Evolutionary conservation across 371 early-diverging fungal genomes (phyloP).

Genomic region (Sporodiniella umbellata): DNA sequence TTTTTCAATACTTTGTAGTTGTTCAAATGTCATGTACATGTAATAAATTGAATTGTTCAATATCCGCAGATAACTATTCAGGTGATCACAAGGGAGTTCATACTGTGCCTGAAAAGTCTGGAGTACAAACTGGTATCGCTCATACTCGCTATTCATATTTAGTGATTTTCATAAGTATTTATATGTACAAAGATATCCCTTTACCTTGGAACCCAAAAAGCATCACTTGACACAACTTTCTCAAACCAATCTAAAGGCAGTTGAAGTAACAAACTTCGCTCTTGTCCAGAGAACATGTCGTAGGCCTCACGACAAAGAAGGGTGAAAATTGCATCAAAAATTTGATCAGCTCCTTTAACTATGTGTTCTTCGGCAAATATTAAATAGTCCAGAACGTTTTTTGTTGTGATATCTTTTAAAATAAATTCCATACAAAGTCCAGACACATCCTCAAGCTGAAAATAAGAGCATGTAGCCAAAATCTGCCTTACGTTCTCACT

Average conservation of each 20-base stretch:
- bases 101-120: conserved; percentile 35
- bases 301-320: conserved; percentile 62
- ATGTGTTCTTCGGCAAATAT: conserved; percentile 51
- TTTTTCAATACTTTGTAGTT: conserved; percentile 36
- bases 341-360: conserved; percentile 54
- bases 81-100: not conserved
- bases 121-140: conserved; percentile 52
- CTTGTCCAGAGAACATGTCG: conserved; percentile 19
- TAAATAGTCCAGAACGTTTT: conserved; percentile 54
- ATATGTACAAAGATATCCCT: not conserved
- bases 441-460: conserved; percentile 52
- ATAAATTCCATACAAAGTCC: conserved; percentile 55
- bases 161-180: not conserved
- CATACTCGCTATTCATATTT: conserved; percentile 39
- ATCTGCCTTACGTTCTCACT: conserved; percentile 41
- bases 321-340: conserved; percentile 55
- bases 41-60: conserved; percentile 44
- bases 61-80: conserved; percentile 6
- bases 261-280: conserved; percentile 16
- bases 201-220: conserved; percentile 62
- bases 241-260: conserved; percentile 56
- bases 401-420: conserved; percentile 31
- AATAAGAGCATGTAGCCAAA: conserved; percentile 59
- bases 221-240: conserved; percentile 58
- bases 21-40: conserved; percentile 60